These are phyloP conservation scores for Cyclostephanos invisitatus DNA, from an alignment of 108 stramenopile genomes.

Conservation along the genomic window DNA sequence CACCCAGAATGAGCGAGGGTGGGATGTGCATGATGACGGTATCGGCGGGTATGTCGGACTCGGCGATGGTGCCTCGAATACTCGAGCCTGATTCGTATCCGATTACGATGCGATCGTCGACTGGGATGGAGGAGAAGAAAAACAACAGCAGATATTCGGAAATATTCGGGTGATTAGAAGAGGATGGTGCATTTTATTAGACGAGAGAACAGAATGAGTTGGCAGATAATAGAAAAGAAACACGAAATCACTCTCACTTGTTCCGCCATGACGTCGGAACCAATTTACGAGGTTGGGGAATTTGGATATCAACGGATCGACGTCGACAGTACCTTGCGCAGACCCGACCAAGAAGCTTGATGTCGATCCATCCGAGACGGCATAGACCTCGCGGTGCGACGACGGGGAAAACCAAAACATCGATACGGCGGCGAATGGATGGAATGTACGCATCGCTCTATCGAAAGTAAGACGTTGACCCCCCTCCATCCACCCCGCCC, in stretches of 20 bases:
- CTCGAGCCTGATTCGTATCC: constrained; percentile 31
- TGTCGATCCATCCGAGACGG: too few relatives aligned
- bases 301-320: constrained; percentile 23
- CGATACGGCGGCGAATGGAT: too few relatives aligned
- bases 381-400: too few relatives aligned
- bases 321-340: too few relatives aligned
- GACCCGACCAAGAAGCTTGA: too few relatives aligned
- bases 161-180: too few relatives aligned
- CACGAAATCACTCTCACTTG: neutral
- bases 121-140: neutral
- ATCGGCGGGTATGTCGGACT: constrained; percentile 25
- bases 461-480: too few relatives aligned
- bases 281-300: constrained; percentile 27
- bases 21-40: constrained; percentile 45
- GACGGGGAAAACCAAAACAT: too few relatives aligned
- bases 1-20: constrained; percentile 12
- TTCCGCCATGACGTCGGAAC: constrained; percentile 34
- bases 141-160: too few relatives aligned
- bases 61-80: constrained; percentile 46
- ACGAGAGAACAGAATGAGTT: neutral
- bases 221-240: neutral
- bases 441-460: too few relatives aligned
- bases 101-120: constrained; percentile 41
- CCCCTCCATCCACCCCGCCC: too few relatives aligned
- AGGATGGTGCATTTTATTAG: neutral